Conservation (phyloP, 192 early-diverging fungal genomes). For the Gryganskiella cystojenkinii region DNA sequence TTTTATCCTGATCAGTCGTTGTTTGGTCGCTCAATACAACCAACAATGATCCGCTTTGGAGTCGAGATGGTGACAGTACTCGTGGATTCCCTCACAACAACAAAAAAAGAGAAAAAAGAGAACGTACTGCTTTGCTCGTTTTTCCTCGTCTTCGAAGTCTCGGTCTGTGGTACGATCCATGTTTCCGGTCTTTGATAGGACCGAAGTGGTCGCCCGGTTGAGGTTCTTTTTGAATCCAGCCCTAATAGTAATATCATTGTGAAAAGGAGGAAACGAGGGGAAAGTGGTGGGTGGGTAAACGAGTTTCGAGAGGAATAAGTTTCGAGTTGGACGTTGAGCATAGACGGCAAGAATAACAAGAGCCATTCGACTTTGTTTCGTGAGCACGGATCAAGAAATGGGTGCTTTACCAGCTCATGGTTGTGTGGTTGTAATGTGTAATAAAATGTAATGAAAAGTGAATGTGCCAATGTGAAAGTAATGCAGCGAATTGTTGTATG, state of each 20-base stretch:
- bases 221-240: conserved; percentile 87
- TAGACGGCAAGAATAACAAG: too few species aligned
- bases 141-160: conserved; percentile 87
- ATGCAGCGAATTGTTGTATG: too few species aligned
- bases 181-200: conserved; percentile 68
- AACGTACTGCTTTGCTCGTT: conserved; percentile 70
- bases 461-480: background rate
- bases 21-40: too few species aligned
- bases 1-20: too few species aligned
- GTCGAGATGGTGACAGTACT: too few species aligned
- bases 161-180: conserved; percentile 84
- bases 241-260: conserved; percentile 56
- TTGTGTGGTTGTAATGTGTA: background rate
- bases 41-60: too few species aligned
- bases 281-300: background rate
- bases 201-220: conserved; percentile 76
- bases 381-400: too few species aligned
- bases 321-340: too few species aligned
- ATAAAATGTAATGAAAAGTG: background rate
- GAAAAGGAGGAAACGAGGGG: background rate
- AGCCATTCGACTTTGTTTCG: too few species aligned
- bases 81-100: too few species aligned
- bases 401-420: conserved; percentile 13
- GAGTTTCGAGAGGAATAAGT: too few species aligned
- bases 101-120: background rate